These are phyloP conservation scores for Phytophthora hybrid DNA, from an alignment of 352 stramenopile genomes.

Conservation along the genomic window DNA sequence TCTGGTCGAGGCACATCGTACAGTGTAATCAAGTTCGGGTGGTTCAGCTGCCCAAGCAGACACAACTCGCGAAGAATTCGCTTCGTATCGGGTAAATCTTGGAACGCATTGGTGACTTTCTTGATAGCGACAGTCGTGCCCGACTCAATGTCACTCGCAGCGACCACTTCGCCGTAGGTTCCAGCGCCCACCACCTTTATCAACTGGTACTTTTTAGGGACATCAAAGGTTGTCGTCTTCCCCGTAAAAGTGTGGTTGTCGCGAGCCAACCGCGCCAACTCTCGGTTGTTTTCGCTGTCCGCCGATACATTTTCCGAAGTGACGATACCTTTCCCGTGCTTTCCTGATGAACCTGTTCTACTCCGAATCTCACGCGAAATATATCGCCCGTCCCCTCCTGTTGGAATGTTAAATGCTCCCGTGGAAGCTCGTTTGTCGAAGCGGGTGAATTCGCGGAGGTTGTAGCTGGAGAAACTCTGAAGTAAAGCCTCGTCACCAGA, in stretches of 20 bases:
- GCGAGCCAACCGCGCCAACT: conserved; percentile 51
- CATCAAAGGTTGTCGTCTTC: conserved; percentile 77
- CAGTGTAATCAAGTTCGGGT: conserved; percentile 94
- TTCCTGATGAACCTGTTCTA: conserved; percentile 30
- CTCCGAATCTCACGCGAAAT: conserved; percentile 44
- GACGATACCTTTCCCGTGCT: conserved; percentile 17
- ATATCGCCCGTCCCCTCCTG: conserved; percentile 31
- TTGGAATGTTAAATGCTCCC: conserved; percentile 37
- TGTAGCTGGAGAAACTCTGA: conserved; percentile 63
- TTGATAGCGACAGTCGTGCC: conserved; percentile 95
- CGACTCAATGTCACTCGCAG: conserved; percentile 80
- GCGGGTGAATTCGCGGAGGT: conserved; percentile 65
- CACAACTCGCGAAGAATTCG: conserved; percentile 96
- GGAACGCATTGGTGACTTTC: conserved; percentile 92
- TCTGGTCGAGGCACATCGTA: conserved; percentile 94
- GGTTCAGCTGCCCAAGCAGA: conserved; percentile 85
- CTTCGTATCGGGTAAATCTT: conserved; percentile 81
- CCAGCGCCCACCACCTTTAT: conserved; percentile 85
- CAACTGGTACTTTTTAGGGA: conserved; percentile 82
- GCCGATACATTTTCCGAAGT: conserved; percentile 15
- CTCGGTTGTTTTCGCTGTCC: conserved; percentile 34
- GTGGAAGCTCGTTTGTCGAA: conserved; percentile 45
- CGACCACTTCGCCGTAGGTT: conserved; percentile 85
- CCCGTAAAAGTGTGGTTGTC: conserved; percentile 76
- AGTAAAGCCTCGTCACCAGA: conserved; percentile 61